Evolutionary conservation across 305 asterid genomes (phyloP).

Genomic region (Plantago lanceolata): DNA sequence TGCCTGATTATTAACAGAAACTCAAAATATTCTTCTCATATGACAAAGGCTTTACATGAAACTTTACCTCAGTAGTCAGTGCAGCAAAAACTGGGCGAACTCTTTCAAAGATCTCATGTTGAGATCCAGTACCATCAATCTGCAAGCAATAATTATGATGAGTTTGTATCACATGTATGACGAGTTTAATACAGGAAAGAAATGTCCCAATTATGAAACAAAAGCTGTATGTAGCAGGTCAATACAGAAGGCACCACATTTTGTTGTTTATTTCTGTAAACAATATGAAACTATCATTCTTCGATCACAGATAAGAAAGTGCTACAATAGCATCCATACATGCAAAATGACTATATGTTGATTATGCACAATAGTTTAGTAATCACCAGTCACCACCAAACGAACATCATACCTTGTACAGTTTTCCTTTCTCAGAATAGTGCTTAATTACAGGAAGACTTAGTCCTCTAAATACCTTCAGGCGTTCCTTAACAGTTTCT

Average conservation of each 20-base stretch:
- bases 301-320: constrained; percentile 15
- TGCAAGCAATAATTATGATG: constrained; percentile 32
- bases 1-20: constrained; percentile 16
- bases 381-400: constrained; percentile 11
- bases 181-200: constrained; percentile 15
- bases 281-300: constrained; percentile 9
- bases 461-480: constrained; percentile 56
- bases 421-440: constrained; percentile 73
- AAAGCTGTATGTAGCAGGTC: constrained; percentile 12
- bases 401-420: constrained; percentile 60
- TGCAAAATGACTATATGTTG: constrained; percentile 15
- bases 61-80: constrained; percentile 38
- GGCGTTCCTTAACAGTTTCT: constrained; percentile 72
- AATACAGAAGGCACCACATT: constrained; percentile 16
- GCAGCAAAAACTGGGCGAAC: constrained; percentile 63
- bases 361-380: constrained; percentile 8
- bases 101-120: constrained; percentile 78
- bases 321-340: constrained; percentile 14
- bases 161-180: constrained; percentile 12
- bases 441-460: constrained; percentile 81
- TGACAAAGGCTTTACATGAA: not conserved
- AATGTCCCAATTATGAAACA: constrained; percentile 13
- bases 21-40: constrained; percentile 6
- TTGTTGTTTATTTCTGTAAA: constrained; percentile 16
- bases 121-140: constrained; percentile 87